A percentile compares a stretch with the other conserved stretches of the same genome.
Conservation (phyloP, 2,329 filamentous ascomycete species). For the Aspergillus carbonarius region DNA sequence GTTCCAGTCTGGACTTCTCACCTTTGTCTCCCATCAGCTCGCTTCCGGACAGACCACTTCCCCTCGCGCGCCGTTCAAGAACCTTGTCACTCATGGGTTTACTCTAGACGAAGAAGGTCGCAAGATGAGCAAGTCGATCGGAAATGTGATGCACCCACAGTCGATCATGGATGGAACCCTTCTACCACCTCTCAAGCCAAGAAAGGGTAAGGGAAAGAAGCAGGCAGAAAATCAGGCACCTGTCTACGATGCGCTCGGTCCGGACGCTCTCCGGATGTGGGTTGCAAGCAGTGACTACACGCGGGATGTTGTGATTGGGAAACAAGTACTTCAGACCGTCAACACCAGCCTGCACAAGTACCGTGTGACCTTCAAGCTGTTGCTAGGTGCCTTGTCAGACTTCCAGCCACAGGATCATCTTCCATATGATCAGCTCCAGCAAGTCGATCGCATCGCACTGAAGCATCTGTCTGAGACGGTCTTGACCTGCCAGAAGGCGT, state of each 20-base stretch:
- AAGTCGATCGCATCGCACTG: slow-evolving; percentile 72
- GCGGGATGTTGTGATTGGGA: slow-evolving; percentile 78
- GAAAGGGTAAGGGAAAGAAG: slow-evolving; percentile 55
- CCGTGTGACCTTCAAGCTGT: slow-evolving; percentile 84
- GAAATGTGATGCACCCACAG: slow-evolving; percentile 77
- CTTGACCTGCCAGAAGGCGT: slow-evolving; percentile 63
- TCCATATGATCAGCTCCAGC: slow-evolving; percentile 53
- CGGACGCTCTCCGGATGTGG: slow-evolving; percentile 88
- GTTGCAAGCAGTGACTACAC: slow-evolving; percentile 90
- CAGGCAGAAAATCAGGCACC: slow-evolving; percentile 35
- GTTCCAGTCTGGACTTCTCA: slow-evolving; percentile 96
- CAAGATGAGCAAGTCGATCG: slow-evolving; percentile 98
- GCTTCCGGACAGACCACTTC: slow-evolving; percentile 32
- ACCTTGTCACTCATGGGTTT: slow-evolving; percentile 93
- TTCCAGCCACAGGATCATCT: slow-evolving; percentile 46
- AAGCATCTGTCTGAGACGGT: slow-evolving; percentile 69
- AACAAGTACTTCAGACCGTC: slow-evolving; percentile 71
- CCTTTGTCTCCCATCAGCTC: slow-evolving; percentile 65
- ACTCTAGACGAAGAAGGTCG: slow-evolving; percentile 84
- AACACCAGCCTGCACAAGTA: slow-evolving; percentile 81
- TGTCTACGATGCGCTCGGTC: slow-evolving; percentile 70
- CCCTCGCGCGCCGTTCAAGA: slow-evolving; percentile 71
- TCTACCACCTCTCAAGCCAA: slow-evolving; percentile 66
- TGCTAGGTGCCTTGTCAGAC: slow-evolving; percentile 71
- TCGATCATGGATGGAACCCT: slow-evolving; percentile 84